Evolutionary conservation across 495 filamentous ascomycete species (phyloP).

Genomic region (Hypoxylon rickii): DNA sequence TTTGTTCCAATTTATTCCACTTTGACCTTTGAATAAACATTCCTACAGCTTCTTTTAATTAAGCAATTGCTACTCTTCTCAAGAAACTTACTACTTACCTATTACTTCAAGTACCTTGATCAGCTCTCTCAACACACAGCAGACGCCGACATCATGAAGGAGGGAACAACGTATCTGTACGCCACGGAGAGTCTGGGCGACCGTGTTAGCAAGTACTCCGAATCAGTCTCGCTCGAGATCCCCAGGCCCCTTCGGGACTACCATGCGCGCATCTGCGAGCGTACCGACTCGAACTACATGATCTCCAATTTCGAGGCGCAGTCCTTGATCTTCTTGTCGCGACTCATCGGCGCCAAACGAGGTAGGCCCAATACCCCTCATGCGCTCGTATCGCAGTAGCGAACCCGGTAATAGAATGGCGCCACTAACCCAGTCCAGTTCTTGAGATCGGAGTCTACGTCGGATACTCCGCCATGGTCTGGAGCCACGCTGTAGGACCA

Average conservation of each 20-base stretch:
- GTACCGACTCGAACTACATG: slow-evolving; percentile 38
- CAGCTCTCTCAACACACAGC: neutral
- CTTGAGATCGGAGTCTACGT: slow-evolving; percentile 46
- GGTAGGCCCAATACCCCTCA: slow-evolving; percentile 23
- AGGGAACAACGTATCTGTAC: slow-evolving; percentile 36
- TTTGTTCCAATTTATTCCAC: neutral
- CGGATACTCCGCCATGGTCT: slow-evolving; percentile 43
- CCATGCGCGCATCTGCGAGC: slow-evolving; percentile 36
- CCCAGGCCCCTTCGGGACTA: slow-evolving; percentile 37
- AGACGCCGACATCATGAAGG: slow-evolving; percentile 38
- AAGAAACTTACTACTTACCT: neutral
- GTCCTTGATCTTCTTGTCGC: slow-evolving; percentile 37
- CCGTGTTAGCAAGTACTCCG: slow-evolving; percentile 38
- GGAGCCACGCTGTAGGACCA: slow-evolving; percentile 40
- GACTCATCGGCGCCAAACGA: slow-evolving; percentile 41
- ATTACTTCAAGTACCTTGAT: neutral
- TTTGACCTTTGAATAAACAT: too few species aligned
- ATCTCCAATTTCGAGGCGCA: slow-evolving; percentile 43
- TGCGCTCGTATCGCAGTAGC: too few species aligned
- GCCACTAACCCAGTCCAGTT: slow-evolving; percentile 25
- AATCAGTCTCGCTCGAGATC: slow-evolving; percentile 30
- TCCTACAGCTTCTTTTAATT: too few species aligned
- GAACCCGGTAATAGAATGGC: neutral
- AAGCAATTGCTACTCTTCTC: neutral
- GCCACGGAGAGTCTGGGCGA: slow-evolving; percentile 36